Conservation (phyloP, 257 asterid species). For the Linaria vulgaris region DNA sequence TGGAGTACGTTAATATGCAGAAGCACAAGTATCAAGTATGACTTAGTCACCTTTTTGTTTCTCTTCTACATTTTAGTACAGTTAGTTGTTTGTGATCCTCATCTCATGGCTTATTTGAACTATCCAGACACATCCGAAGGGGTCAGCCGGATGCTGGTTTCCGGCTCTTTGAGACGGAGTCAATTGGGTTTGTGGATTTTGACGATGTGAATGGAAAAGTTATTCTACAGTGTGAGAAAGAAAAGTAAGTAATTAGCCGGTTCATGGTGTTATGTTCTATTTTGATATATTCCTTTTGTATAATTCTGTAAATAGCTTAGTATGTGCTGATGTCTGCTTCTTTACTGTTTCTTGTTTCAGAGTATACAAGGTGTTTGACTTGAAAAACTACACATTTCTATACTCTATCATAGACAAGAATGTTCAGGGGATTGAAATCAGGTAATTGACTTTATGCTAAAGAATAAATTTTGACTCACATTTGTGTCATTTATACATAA, state of each 20-base stretch:
- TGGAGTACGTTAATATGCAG: slow-evolving; percentile 94
- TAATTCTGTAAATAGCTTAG: not conserved
- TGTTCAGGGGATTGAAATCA: slow-evolving; percentile 71
- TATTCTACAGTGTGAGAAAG: slow-evolving; percentile 94
- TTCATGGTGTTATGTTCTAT: not conserved
- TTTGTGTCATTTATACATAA: no score
- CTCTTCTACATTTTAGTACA: slow-evolving; percentile 21
- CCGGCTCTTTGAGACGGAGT: slow-evolving; percentile 91
- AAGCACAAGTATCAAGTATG: slow-evolving; percentile 95
- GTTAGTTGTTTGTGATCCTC: slow-evolving; percentile 23
- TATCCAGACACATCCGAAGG: slow-evolving; percentile 75
- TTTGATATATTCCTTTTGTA: not conserved
- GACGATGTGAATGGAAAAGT: slow-evolving; percentile 99
- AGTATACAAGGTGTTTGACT: slow-evolving; percentile 70
- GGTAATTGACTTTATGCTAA: slow-evolving; percentile 39
- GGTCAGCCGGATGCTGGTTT: slow-evolving; percentile 98
- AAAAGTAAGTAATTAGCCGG: slow-evolving; percentile 54
- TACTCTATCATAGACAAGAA: slow-evolving; percentile 89
- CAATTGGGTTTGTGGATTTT: slow-evolving; percentile 97
- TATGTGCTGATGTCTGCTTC: slow-evolving; percentile 24
- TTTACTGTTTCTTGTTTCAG: slow-evolving; percentile 41
- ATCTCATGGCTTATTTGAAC: slow-evolving; percentile 11
- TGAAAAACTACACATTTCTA: slow-evolving; percentile 72
- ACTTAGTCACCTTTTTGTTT: slow-evolving; percentile 22
- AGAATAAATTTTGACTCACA: not conserved